Base-by-base conservation (phyloP, 192 early-diverging fungal species). In the Spizellomyces sp. region DNA sequence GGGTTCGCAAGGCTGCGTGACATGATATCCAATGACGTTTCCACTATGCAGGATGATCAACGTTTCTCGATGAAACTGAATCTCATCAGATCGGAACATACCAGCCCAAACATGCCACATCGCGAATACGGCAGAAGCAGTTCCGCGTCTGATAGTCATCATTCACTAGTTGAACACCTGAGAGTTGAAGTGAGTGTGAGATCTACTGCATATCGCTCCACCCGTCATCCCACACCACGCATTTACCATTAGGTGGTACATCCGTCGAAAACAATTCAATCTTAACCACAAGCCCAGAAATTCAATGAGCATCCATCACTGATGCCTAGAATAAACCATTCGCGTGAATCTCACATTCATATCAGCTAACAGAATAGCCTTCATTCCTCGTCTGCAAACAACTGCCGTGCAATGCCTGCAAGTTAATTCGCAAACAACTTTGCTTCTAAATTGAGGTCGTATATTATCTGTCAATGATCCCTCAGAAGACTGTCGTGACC, bases 111-210 rank as follows among this genome's bases (percentile, higher is more conserved):
- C 93, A 94, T 27, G 91, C 91, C 0, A 92, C 86, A 68, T 94
- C 93, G 4, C 90, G 78, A 59, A 94, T 94, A 46, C 88, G 79
- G 67, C 93, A 94, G 27, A 80, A 79, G 71, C 93, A 94, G 73
- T 91, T 93, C 14, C 88, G 76, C 1, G 92, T 94, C 78, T 87
- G 76, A 76, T 94, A 93, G 69, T 94, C 92, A 15, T 89, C 83
- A 19, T 88, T 87, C 4, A 94, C 86, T 8, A 93, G 74, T 58
- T 93, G 87, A 4, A 92, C 83, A 27, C 84, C 87, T 69, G 56
- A 8, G 1, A 14, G 46, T 7, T 44, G 68, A 57, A 62, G 68
- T 41, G 12, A 62, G 9, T 36, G 27, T 36, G 27, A 36, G 3
- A 2, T 36, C 27, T 36, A 36, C 27, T 3, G 27, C 27, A 36